Evolutionary conservation across 768 basidiomycete genomes (phyloP).

Genomic region (Tricholoma sp.): DNA sequence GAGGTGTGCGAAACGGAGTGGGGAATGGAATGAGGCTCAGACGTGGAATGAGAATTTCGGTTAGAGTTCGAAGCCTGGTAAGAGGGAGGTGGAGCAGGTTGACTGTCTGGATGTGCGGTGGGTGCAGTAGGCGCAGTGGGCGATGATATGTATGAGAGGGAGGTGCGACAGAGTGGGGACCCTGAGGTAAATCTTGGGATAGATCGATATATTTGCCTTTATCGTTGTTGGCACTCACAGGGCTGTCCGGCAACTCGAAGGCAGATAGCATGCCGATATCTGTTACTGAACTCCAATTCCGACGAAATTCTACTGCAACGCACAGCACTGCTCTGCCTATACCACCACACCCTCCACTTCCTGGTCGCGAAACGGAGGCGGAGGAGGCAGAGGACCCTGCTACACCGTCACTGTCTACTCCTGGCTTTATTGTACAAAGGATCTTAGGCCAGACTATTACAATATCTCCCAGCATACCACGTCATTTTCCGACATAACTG

Average conservation of each 20-base stretch:
- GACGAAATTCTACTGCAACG: constrained; percentile 31
- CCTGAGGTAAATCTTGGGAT: constrained; percentile 3
- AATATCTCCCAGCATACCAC: not conserved
- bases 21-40: constrained; percentile 21
- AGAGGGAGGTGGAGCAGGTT: constrained; percentile 21
- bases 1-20: constrained; percentile 21
- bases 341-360: constrained; percentile 38
- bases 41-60: constrained; percentile 11
- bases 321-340: constrained; percentile 27
- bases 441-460: constrained; percentile 24
- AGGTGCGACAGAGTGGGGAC: constrained; percentile 8
- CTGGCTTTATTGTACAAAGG: constrained; percentile 19
- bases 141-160: constrained; percentile 22
- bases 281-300: constrained; percentile 49
- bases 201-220: constrained; percentile 15
- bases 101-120: constrained; percentile 7
- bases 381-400: not conserved
- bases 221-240: constrained; percentile 20
- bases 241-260: constrained; percentile 28
- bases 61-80: constrained; percentile 25
- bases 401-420: constrained; percentile 11
- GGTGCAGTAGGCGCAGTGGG: constrained; percentile 11
- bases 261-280: constrained; percentile 51
- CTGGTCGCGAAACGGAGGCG: constrained; percentile 8
- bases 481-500: not conserved